phyloP scores from a whole-genome alignment of 116 monocot genomes.

The Thalassia testudinum region DNA sequence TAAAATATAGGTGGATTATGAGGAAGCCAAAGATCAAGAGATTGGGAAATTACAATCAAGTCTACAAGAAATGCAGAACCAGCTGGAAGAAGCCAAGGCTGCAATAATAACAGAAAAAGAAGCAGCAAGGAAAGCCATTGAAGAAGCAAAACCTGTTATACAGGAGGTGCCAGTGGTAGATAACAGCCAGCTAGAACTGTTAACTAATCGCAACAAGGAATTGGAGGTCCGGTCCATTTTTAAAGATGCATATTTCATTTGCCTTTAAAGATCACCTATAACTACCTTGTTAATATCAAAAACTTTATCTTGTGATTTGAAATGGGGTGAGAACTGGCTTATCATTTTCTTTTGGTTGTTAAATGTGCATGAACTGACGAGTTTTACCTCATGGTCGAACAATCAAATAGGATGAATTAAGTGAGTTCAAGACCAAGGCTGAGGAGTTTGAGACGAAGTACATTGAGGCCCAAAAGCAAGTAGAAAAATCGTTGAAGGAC shows the following conservation, averaged over 20 bases:
- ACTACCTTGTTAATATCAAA: too few species aligned
- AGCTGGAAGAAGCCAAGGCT: constrained; percentile 55
- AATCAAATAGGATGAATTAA: constrained; percentile 43
- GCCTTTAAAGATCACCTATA: too few species aligned
- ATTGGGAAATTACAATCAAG: constrained; percentile 55
- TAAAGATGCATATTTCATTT: neutral
- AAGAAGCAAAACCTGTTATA: constrained; percentile 74
- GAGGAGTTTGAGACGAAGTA: constrained; percentile 74
- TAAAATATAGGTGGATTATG: constrained; percentile 50
- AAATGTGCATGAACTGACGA: too few species aligned
- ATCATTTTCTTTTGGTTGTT: too few species aligned
- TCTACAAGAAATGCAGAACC: constrained; percentile 61
- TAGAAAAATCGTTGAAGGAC: constrained; percentile 45
- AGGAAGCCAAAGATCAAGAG: constrained; percentile 90
- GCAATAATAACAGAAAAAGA: constrained; percentile 69
- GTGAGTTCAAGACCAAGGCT: constrained; percentile 51
- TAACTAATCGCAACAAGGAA: constrained; percentile 51
- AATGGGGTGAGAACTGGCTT: too few species aligned
- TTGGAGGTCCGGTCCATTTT: constrained; percentile 38
- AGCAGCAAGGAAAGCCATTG: constrained; percentile 75
- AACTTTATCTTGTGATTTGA: too few species aligned
- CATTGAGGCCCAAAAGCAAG: constrained; percentile 36
- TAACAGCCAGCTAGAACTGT: constrained; percentile 50
- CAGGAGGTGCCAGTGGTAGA: constrained; percentile 87
- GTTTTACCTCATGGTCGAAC: neutral